Conservation (phyloP, 352 stramenopile species). For the Globisporangium canariense region DNA sequence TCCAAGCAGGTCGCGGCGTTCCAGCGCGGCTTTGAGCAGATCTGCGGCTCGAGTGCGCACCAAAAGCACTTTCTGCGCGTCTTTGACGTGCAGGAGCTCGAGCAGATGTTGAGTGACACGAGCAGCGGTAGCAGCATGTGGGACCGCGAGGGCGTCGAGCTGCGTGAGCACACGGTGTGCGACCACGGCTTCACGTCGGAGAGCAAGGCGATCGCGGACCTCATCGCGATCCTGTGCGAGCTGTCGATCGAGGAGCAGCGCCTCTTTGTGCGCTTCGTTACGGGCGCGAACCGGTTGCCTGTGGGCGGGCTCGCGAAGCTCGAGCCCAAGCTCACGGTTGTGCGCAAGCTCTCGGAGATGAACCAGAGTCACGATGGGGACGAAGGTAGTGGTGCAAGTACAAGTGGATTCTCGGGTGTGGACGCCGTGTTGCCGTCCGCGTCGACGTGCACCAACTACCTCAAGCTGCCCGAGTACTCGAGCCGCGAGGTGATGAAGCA, state of each 20-base stretch:
- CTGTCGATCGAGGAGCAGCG: slow-evolving; percentile 66
- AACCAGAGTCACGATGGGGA: slow-evolving; percentile 16
- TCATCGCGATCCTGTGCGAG: slow-evolving; percentile 76
- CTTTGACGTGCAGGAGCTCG: slow-evolving; percentile 65
- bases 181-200: slow-evolving; percentile 77
- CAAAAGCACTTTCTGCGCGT: slow-evolving; percentile 39
- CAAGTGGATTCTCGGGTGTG: slow-evolving; percentile 6
- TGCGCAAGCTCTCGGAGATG: slow-evolving; percentile 65
- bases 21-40: slow-evolving; percentile 61
- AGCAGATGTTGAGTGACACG: slow-evolving; percentile 56
- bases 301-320: slow-evolving; percentile 79
- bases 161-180: slow-evolving; percentile 80
- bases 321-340: slow-evolving; percentile 85
- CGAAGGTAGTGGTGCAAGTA: not conserved
- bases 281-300: slow-evolving; percentile 80
- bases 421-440: slow-evolving; percentile 78
- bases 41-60: slow-evolving; percentile 31
- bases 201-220: slow-evolving; percentile 62
- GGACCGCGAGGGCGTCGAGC: slow-evolving; percentile 60
- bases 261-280: slow-evolving; percentile 90
- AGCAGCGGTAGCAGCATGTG: slow-evolving; percentile 49
- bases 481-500: slow-evolving; percentile 64
- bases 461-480: slow-evolving; percentile 91
- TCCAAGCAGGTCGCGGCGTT: slow-evolving; percentile 61
- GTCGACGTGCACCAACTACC: slow-evolving; percentile 89